phyloP scores from a whole-genome alignment of 1,284 basidiomycete species.

The Trametes hirsuta region DNA sequence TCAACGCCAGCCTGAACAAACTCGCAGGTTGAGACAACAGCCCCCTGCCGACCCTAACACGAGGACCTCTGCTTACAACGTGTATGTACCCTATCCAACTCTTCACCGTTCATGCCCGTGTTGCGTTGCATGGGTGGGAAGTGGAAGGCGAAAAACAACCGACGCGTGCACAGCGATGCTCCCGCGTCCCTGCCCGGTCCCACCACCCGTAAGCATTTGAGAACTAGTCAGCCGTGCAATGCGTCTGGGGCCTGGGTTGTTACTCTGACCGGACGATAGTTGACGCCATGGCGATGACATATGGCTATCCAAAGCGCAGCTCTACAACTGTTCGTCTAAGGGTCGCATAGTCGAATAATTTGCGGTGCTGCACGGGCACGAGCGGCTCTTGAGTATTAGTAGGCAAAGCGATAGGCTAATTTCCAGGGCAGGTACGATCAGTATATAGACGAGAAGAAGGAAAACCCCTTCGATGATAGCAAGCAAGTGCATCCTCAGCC shows the following conservation, averaged over 20 bases:
- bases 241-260: too few relatives aligned
- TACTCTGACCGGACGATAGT: too few relatives aligned
- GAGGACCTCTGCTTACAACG: constrained; percentile 61
- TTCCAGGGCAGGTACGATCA: constrained; percentile 57
- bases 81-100: constrained; percentile 48
- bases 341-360: too few relatives aligned
- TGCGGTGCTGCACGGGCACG: too few relatives aligned
- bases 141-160: neutral
- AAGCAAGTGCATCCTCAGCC: constrained; percentile 43
- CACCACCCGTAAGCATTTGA: too few relatives aligned
- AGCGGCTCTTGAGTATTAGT: too few relatives aligned
- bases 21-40: constrained; percentile 41
- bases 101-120: neutral
- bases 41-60: constrained; percentile 47
- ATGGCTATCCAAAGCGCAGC: neutral
- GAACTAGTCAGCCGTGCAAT: too few relatives aligned
- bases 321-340: neutral
- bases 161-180: neutral
- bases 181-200: neutral
- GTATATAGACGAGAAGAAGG: constrained; percentile 54
- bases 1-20: constrained; percentile 39
- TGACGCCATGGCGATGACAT: too few relatives aligned
- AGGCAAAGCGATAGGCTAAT: neutral
- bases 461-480: constrained; percentile 44
- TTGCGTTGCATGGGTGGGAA: neutral